These are phyloP conservation scores for Phoenix roebelenii DNA, from an alignment of 176 grass and related monocot genomes.

Conservation along the genomic window DNA sequence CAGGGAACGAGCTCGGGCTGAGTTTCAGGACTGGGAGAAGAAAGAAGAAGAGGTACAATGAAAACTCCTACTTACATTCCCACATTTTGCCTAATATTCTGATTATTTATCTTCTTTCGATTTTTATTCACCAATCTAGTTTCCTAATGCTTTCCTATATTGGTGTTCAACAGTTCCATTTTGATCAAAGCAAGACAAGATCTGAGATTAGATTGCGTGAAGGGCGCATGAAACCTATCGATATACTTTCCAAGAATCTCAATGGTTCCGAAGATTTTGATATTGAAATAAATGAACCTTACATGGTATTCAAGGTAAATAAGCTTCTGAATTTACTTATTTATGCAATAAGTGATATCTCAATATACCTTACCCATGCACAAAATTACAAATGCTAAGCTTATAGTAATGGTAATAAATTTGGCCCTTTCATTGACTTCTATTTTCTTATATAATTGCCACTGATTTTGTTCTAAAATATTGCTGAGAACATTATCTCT, in stretches of 20 bases:
- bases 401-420: no score
- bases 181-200: conserved; percentile 98
- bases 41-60: conserved; percentile 89
- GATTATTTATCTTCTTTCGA: conserved; percentile 9
- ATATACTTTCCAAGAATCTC: conserved; percentile 90
- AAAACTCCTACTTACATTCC: no score
- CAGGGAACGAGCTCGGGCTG: conserved; percentile 81
- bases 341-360: not conserved
- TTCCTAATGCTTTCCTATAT: not conserved
- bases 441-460: no score
- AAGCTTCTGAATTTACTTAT: not conserved
- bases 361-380: no score
- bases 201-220: conserved; percentile 90
- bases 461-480: no score
- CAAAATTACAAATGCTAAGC: no score
- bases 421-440: no score
- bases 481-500: no score
- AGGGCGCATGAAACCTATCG: conserved; percentile 91
- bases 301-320: conserved; percentile 88
- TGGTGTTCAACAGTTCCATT: conserved; percentile 63
- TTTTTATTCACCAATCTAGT: conserved; percentile 2
- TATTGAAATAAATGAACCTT: conserved; percentile 91
- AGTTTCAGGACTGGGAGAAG: conserved; percentile 99
- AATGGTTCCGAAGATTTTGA: conserved; percentile 73
- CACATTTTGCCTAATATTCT: not conserved